phyloP scores from a whole-genome alignment of 257 asterid genomes.

The Paraleonurus japonicus region DNA sequence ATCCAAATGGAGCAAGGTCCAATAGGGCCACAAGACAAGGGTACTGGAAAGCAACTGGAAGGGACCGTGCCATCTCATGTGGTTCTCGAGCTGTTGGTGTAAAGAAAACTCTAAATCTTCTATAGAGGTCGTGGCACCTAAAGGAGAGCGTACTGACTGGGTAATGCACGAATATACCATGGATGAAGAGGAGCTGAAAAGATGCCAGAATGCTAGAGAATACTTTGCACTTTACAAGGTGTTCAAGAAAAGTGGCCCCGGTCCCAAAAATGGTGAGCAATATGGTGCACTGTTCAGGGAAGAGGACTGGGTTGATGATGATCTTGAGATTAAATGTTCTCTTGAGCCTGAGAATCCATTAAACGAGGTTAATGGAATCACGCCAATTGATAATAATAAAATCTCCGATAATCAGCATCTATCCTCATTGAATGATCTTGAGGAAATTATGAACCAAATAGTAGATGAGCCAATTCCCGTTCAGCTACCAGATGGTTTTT shows the following conservation, averaged over 20 bases:
- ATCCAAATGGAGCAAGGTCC: conserved; percentile 88
- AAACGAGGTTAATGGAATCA: conserved; percentile 24
- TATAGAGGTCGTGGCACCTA: conserved; percentile 91
- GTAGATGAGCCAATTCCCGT: conserved; percentile 36
- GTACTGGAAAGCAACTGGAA: conserved; percentile 96
- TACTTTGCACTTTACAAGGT: conserved; percentile 85
- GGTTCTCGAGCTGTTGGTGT: conserved; percentile 71
- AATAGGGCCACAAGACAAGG: conserved; percentile 79
- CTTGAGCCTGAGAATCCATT: conserved; percentile 29
- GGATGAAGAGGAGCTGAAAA: conserved; percentile 77
- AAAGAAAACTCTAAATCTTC: conserved; percentile 89
- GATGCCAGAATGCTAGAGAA: conserved; percentile 51
- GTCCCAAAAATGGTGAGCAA: conserved; percentile 98
- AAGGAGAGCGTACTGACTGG: conserved; percentile 91
- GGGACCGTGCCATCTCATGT: conserved; percentile 65
- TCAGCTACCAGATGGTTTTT: conserved; percentile 31
- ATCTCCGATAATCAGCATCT: conserved; percentile 16
- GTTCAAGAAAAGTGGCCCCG: conserved; percentile 93
- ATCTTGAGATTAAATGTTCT: conserved; percentile 25
- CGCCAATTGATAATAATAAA: conserved; percentile 23
- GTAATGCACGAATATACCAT: conserved; percentile 95
- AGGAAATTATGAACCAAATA: conserved; percentile 50
- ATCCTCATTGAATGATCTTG: conserved; percentile 43
- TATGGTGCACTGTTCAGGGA: conserved; percentile 92
- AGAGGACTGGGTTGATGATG: conserved; percentile 86